Percentiles rank a stretch among this genome's conserved stretches.
phyloP scores from a whole-genome alignment of 2,329 filamentous ascomycete genomes.

The Aureobasidium vineae region DNA sequence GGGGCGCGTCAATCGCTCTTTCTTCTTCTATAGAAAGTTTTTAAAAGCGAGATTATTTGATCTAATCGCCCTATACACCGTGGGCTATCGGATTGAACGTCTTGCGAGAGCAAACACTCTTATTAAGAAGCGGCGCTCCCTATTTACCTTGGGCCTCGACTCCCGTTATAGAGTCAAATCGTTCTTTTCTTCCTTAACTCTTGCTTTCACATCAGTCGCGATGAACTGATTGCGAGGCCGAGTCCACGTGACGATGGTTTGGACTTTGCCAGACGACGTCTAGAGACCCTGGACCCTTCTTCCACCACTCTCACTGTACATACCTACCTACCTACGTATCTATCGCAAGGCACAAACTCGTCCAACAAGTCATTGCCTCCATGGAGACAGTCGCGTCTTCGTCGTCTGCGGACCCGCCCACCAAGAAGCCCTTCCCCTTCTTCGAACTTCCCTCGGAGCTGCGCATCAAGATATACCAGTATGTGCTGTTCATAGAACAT shows the following conservation, averaged over 20 bases:
- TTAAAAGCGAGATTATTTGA: too few relatives aligned
- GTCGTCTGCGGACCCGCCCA: constrained; percentile 1
- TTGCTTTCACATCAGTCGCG: too few relatives aligned
- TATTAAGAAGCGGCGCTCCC: constrained; percentile 20
- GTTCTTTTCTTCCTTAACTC: not conserved
- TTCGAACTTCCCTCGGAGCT: constrained; percentile 67
- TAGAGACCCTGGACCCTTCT: constrained; percentile 2
- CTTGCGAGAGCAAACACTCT: not conserved
- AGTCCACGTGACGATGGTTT: constrained; percentile 24
- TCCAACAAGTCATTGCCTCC: not conserved
- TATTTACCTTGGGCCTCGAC: not conserved
- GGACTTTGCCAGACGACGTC: not conserved
- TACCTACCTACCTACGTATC: constrained; percentile 14
- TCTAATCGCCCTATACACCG: constrained; percentile 17
- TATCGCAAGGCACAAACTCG: not conserved
- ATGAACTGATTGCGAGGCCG: constrained; percentile 16
- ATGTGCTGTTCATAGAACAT: constrained; percentile 50
- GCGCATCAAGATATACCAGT: constrained; percentile 65
- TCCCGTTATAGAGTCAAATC: constrained; percentile 1
- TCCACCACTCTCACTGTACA: not conserved
- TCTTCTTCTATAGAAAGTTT: constrained; percentile 10
- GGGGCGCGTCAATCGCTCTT: not conserved
- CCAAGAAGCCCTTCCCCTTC: constrained; percentile 57
- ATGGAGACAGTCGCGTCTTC: constrained; percentile 21
- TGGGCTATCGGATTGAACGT: constrained; percentile 14